phyloP scores from a whole-genome alignment of 441 rosid genomes.

The Aleurites moluccanus region DNA sequence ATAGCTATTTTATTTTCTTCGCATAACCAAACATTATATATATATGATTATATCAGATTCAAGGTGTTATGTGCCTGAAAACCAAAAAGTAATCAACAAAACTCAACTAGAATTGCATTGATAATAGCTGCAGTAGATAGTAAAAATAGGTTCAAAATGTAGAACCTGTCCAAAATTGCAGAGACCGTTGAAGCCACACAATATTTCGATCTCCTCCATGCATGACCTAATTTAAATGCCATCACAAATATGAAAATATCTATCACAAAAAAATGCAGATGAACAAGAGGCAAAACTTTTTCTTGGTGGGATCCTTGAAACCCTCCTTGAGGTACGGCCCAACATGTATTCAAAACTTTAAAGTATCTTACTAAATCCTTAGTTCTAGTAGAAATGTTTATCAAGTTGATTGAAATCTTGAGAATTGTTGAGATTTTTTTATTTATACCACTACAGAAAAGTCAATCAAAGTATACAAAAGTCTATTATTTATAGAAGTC shows the following conservation, averaged over 20 bases:
- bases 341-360: conserved; percentile 77
- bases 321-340: conserved; percentile 83
- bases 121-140: conserved; percentile 13
- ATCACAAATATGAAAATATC: conserved; percentile 29
- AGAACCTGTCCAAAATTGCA: conserved; percentile 98
- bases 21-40: not conserved
- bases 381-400: conserved; percentile 90
- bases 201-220: conserved; percentile 98
- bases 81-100: too few relatives aligned
- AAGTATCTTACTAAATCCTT: conserved; percentile 89
- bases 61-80: not conserved
- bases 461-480: too few relatives aligned
- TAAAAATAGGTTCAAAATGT: conserved; percentile 14
- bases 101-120: not conserved
- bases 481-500: too few relatives aligned
- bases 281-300: conserved; percentile 52
- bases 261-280: conserved; percentile 15
- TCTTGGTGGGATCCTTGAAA: conserved; percentile 89
- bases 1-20: not conserved
- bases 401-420: too few relatives aligned
- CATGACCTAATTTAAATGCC: conserved; percentile 60
- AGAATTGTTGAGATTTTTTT: too few relatives aligned
- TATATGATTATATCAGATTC: conserved; percentile 1
- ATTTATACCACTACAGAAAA: too few relatives aligned
- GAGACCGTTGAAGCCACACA: conserved; percentile 82